Evolutionary conservation across 108 stramenopile genomes (phyloP).

Genomic region (Discostella pseudostelligera): DNA sequence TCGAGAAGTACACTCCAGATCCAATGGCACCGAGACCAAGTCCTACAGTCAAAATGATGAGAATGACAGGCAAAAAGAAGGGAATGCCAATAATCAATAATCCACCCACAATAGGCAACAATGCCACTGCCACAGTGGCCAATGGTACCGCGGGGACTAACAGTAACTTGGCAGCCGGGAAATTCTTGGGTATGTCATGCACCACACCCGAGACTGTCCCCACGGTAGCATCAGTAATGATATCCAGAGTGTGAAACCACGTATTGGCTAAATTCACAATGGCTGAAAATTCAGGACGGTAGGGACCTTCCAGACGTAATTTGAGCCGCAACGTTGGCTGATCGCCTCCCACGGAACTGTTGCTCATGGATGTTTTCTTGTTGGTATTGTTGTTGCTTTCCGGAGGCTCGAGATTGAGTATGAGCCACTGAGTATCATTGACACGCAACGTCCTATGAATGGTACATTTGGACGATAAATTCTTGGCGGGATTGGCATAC

Average conservation of each 20-base stretch:
- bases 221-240: slow-evolving; percentile 36
- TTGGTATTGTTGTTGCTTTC: neutral
- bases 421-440: slow-evolving; percentile 71
- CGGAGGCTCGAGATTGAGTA: slow-evolving; percentile 53
- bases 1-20: slow-evolving; percentile 55
- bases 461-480: slow-evolving; percentile 30
- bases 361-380: slow-evolving; percentile 9
- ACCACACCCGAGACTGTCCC: slow-evolving; percentile 16
- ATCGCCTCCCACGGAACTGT: slow-evolving; percentile 9
- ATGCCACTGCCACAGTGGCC: slow-evolving; percentile 48
- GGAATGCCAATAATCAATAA: slow-evolving; percentile 68
- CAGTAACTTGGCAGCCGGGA: slow-evolving; percentile 49
- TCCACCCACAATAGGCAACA: slow-evolving; percentile 57
- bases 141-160: slow-evolving; percentile 65
- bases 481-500: slow-evolving; percentile 37
- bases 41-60: slow-evolving; percentile 19
- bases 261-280: slow-evolving; percentile 47
- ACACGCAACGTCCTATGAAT: slow-evolving; percentile 46
- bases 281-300: slow-evolving; percentile 73
- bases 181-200: slow-evolving; percentile 20
- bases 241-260: slow-evolving; percentile 71
- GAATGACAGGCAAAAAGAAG: slow-evolving; percentile 63
- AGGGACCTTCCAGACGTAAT: slow-evolving; percentile 63
- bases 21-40: slow-evolving; percentile 30
- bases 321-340: slow-evolving; percentile 76